Conservation (phyloP, 2,329 filamentous ascomycete genomes). For the Trichoderma lentiforme region DNA sequence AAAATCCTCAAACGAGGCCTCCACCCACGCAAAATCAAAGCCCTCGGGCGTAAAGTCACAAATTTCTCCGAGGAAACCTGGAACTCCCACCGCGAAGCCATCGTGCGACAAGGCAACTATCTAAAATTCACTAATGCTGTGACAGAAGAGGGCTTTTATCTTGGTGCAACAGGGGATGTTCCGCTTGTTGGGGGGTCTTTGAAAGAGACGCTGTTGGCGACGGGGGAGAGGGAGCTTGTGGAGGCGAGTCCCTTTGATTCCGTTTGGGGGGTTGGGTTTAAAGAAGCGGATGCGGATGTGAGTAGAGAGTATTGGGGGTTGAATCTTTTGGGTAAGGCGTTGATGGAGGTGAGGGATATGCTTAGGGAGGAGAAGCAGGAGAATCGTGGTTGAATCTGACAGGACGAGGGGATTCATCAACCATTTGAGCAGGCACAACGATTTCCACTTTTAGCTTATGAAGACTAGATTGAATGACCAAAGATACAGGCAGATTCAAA, state of each 20-base stretch:
- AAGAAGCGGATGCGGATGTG: constrained; percentile 44
- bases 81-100: constrained; percentile 46
- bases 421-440: not conserved
- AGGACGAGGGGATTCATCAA: not conserved
- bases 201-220: constrained; percentile 49
- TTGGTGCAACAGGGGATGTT: constrained; percentile 21
- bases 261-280: constrained; percentile 66
- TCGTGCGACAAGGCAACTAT: constrained; percentile 57
- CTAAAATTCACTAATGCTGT: constrained; percentile 56
- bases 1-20: constrained; percentile 45
- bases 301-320: constrained; percentile 55
- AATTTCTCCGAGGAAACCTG: constrained; percentile 52
- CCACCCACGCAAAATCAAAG: constrained; percentile 48
- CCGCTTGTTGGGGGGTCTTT: constrained; percentile 39
- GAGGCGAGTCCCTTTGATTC: constrained; percentile 59
- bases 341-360: constrained; percentile 56
- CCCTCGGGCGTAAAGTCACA: constrained; percentile 53
- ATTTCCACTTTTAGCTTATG: not conserved
- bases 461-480: not conserved
- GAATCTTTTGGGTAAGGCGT: constrained; percentile 61
- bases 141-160: constrained; percentile 28
- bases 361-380: constrained; percentile 40
- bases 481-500: not conserved
- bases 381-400: constrained; percentile 20
- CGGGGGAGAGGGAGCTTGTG: constrained; percentile 58